Base-by-base conservation (phyloP, 495 filamentous ascomycete genomes). In the Lasiosphaeria miniovina region DNA sequence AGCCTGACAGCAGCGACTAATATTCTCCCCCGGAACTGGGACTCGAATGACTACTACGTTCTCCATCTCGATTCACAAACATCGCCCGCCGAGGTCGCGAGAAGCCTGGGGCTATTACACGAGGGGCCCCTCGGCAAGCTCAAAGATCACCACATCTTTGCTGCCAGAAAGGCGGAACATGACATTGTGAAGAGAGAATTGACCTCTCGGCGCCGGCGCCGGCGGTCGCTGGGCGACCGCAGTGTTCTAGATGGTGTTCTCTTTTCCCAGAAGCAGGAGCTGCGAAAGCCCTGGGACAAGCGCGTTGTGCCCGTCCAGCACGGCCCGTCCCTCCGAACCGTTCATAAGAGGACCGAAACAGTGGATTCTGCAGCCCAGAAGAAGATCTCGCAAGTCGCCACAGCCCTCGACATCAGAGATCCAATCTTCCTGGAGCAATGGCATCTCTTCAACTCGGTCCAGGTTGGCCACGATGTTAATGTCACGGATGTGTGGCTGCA, bases 371-470 rank as follows among this genome's bases (percentile, higher is more conserved):
- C 74, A 59, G 83, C 84, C 1, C 73, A 87, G 6, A 72, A 79
- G 43, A 71, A 75, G 54, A 88, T 88, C 65, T 75, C 78, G 33
- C 75, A 87, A 6, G 77, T 96, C 35, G 83, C 85, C 32, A 66
- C 78, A 15, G 74, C 78, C 0, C 79, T 98, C 24, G 79, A 76
- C 3, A 98, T 98, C 64, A 75, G 74, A 17, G 94, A 98, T 67
- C 94, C 94, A 17, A 94, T 96, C 35, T 98, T 97, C 74, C 74
- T 80, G 14, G 88, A 94, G 48, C 94, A 98, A 71, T 98, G 94
- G 94, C 94, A 98, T 83, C 77, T 98, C 11, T 88, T 86, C 75
- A 98, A 98, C 70, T 80, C 87, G 1, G 67, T 88, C 8, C 86
- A 96, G 67, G 67, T 84, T 12, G 93, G 93, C 11, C 90, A 98